Evolutionary conservation across 331 rosid genomes (phyloP), one percentile per base, ranked within the genome.

Genomic region (Quercus tomentella): DNA sequence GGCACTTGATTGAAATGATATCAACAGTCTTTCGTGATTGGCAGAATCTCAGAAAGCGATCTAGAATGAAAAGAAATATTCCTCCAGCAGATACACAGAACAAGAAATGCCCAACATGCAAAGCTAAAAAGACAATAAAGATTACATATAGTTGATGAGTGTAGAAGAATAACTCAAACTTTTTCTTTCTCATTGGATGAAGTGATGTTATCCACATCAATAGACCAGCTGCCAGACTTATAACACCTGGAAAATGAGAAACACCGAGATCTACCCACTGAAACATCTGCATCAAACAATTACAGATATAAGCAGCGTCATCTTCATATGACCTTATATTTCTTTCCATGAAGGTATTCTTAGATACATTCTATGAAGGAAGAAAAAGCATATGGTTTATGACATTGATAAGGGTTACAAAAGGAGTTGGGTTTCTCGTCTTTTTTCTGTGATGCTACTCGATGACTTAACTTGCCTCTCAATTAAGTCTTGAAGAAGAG

Each of bases 151-250:
- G 86, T 68, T 94, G 98, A 82, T 94, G 98, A 16, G 97, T 94
- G 87, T 94, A 94, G 90, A 94, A 94, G 87, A 94, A 94, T 80
- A 94, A 54, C 88, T 94, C 97, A 65, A 94, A 94, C 56, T 91
- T 88, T 80, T 88, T 61, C 61, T 77, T 91, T 79, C 98, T 85
- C 71, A 92, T 88, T 63, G 90, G 92, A 51, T 94, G 86, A 73
- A 94, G 91, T 35, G 98, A 94, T 28, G 98, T 94, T 77, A 82
- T 82, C 98, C 98, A 94, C 98, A 94, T 94, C 58, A 94, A 73
- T 52, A 94, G 76, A 57, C 98, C 97, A 49, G 96, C 98, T 45
- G 76, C 4, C 69, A 94, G 91, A 91, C 97, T 92, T 49, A 94
- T 84, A 4, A 91, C 91, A 82, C 97, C 97, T 0, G 97, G 81